A percentile compares a stretch with the other conserved stretches of the same genome.
These are phyloP conservation scores for Ophiognomonia clavigignenti-juglandacearum DNA, from an alignment of 2,329 filamentous ascomycete genomes.

Conservation along the genomic window DNA sequence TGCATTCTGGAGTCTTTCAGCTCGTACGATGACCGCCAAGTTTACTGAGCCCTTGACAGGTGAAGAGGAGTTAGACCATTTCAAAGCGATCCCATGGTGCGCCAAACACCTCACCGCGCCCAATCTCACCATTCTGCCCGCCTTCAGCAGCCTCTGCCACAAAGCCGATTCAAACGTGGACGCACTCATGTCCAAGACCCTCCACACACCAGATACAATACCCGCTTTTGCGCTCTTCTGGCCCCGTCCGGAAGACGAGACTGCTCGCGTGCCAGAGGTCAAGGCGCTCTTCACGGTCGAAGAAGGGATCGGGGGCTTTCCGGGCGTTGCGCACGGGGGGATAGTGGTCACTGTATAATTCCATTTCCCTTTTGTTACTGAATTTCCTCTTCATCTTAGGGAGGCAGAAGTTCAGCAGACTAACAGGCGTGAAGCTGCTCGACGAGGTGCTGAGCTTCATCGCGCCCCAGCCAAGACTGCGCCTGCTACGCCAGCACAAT, in stretches of 20 bases:
- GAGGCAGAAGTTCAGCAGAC: too few relatives aligned
- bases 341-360: conserved; percentile 50
- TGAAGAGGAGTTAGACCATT: conserved; percentile 20
- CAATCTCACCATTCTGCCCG: conserved; percentile 33
- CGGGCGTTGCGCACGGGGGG: conserved; percentile 51
- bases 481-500: conserved; percentile 14
- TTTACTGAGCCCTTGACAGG: background rate
- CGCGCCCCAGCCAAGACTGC: conserved; percentile 34
- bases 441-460: conserved; percentile 54
- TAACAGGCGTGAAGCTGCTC: too few relatives aligned
- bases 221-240: conserved; percentile 38
- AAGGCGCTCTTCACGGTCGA: conserved; percentile 38
- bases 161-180: conserved; percentile 41
- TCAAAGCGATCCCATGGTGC: conserved; percentile 44
- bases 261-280: conserved; percentile 22
- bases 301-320: conserved; percentile 47
- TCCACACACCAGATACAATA: conserved; percentile 47
- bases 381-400: too few relatives aligned
- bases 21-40: background rate
- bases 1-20: too few relatives aligned
- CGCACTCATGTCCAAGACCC: conserved; percentile 46
- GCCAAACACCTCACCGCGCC: conserved; percentile 35
- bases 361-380: too few relatives aligned
- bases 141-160: conserved; percentile 31
- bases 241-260: conserved; percentile 24